Base-by-base conservation (phyloP, 345 rosid species). In the Pelargonium nanum region DNA sequence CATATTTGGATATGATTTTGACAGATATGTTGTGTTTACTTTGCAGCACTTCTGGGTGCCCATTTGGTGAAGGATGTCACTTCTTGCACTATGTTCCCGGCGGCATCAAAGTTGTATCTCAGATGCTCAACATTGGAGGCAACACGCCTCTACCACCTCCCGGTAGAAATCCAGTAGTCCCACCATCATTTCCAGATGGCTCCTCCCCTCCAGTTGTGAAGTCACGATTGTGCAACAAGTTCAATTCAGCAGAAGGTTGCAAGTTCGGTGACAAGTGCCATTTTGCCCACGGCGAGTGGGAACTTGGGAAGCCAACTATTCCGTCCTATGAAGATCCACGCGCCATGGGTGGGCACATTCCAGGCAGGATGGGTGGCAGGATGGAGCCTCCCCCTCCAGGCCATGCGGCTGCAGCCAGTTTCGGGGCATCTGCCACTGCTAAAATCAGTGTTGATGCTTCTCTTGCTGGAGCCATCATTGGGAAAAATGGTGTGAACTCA, bases 1-100 rank as follows among this genome's bases (percentile, higher is more conserved):
- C 7, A 20, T 40, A 40, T 23, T 19, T 26, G 60, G 28, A 24
- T 59, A 70, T 19, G n/a, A n/a, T n/a, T n/a, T 30, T 56, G n/a
- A 61, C 7, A 56, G 15, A 54, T 61, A 23, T 1, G 17, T 77
- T 68, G 22, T 68, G 53, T 67, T 63, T 26, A 57, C 60, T 57
- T 68, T 85, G 77, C 90, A 91, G 98, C 71, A 88, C 91, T 61
- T 83, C 96, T 59, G 97, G 99, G 23, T 93, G 99, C 72, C 96
- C 94, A 60, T 93, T 93, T 58, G 97, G 99, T 58, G 99, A 93
- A 75, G 86, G 90, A 60, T 93, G 99, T 57, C 99, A 93, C 70
- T 93, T 93, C 74, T 63, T 86, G 85, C 99, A 93, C 67, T 80
- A 86, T 63, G 96, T 90, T 68, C 99, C 99, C 1, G 99, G 99